Evolutionary conservation across 148 eudicot genomes (phyloP).

Genomic region (Camellia lanceoleosa): DNA sequence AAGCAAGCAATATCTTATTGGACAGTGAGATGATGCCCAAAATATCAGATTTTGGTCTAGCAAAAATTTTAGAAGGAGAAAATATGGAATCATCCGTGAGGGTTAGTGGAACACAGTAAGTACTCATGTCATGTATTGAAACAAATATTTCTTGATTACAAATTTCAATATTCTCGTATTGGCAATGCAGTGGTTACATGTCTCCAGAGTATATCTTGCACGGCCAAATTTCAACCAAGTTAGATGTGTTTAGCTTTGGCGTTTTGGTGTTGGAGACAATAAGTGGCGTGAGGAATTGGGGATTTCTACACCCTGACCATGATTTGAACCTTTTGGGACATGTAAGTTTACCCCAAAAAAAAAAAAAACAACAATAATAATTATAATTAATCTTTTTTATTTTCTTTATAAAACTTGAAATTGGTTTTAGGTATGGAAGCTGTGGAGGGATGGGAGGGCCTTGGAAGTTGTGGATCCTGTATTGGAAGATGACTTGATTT

Average conservation of each 20-base stretch:
- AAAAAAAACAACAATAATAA: too few relatives aligned
- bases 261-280: conserved; percentile 17
- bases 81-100: background rate
- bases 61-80: conserved; percentile 17
- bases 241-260: conserved; percentile 22
- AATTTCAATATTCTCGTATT: background rate
- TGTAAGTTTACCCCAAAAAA: conserved; percentile 15
- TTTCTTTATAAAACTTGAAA: background rate
- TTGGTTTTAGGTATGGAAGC: conserved; percentile 11
- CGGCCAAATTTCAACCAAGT: conserved; percentile 13
- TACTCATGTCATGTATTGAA: background rate
- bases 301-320: conserved; percentile 9
- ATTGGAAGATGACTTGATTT: background rate
- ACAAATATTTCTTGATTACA: background rate
- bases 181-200: conserved; percentile 8
- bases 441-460: conserved; percentile 14
- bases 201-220: background rate
- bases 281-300: conserved; percentile 17
- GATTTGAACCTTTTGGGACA: background rate
- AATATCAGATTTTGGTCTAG: conserved; percentile 23
- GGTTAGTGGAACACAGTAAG: conserved; percentile 20
- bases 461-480: conserved; percentile 7
- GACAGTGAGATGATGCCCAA: conserved; percentile 15
- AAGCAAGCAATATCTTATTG: conserved; percentile 1
- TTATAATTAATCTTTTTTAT: background rate